Evolutionary conservation across 768 basidiomycete species (phyloP).

Genomic region (Suillus paluster): DNA sequence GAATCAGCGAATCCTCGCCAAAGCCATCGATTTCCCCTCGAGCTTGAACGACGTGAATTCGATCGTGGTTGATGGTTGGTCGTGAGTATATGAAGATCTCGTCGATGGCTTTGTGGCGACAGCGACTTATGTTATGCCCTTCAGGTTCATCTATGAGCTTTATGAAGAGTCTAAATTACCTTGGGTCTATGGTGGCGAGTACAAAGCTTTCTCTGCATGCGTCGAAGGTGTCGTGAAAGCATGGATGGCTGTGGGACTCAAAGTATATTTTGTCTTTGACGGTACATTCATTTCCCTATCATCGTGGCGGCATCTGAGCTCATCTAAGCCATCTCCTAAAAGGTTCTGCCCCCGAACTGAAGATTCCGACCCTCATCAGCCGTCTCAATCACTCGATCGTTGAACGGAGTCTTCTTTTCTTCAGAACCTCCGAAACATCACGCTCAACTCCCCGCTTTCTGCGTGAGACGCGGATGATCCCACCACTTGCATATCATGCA

Average conservation of each 20-base stretch:
- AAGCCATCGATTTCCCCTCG: conserved; percentile 36
- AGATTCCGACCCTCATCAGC: conserved; percentile 67
- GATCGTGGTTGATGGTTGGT: conserved; percentile 84
- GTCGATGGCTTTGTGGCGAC: conserved; percentile 16
- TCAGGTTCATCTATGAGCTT: conserved; percentile 77
- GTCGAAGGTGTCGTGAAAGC: conserved; percentile 58
- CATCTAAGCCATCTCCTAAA: conserved; percentile 14
- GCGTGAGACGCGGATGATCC: conserved; percentile 73
- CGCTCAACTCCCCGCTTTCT: conserved; percentile 70
- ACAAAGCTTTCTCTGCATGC: conserved; percentile 54
- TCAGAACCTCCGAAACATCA: conserved; percentile 72
- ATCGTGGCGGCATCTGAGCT: conserved; percentile 11
- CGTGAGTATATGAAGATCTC: conserved; percentile 57
- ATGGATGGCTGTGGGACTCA: conserved; percentile 71
- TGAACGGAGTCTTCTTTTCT: conserved; percentile 72
- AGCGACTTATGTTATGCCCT: conserved; percentile 5
- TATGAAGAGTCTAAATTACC: conserved; percentile 63
- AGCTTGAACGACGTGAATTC: conserved; percentile 35
- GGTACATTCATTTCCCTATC: conserved; percentile 48
- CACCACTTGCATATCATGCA: conserved; percentile 63
- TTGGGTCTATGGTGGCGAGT: conserved; percentile 90
- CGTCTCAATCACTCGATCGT: conserved; percentile 63
- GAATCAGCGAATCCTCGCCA: conserved; percentile 44
- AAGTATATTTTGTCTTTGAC: conserved; percentile 80
- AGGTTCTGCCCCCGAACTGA: conserved; percentile 76